Evolutionary conservation across 345 rosid genomes (phyloP), one percentile per base, ranked within the genome.

Genomic region (Salix udensis): DNA sequence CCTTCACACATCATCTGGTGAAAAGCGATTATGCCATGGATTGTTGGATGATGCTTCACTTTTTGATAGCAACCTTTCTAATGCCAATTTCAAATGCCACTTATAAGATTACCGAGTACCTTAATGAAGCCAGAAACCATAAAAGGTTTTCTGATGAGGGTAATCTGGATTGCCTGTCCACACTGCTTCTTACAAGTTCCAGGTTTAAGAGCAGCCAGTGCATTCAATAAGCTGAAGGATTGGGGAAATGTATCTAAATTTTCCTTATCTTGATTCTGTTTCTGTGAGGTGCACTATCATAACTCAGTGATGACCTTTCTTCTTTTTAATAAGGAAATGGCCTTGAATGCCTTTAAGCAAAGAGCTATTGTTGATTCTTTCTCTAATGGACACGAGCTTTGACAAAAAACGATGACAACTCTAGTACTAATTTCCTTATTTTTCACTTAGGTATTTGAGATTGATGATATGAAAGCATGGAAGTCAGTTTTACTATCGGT

Each of bases 381-480:
- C 21, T 55, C 28, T 10, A 3, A 70, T 39, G 71, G 36, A 68
- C 16, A 28, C 53, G 68, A 34, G 65, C 55, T 53, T 58, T 65
- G 77, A 58, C 36, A 66, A 9, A 13, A 60, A 46, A 44, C 34
- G 37, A 30, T 52, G 31, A 16, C 28, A 46, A 60, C 50, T 55
- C 37, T 30, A 53, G 55, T 62, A 18, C 37, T 64, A 23, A 76
- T 55, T 8, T 68, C 26, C 46, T 60, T 68, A 26, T 53, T 40
- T 78, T 74, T 79, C 81, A 71, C 18, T 73, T 24, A 93, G 98
- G 93, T 95, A 67, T 93, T 93, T 81, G 98, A 95, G 88, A 89
- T 95, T 62, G 88, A 95, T 78, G 89, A 91, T 74, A 77, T 77
- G 74, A 91, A 95, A 84, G 98, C 98, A 66, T 93, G 94, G 97